Conservation (phyloP, 2,329 filamentous ascomycete species). For the Xylariales sp. region DNA sequence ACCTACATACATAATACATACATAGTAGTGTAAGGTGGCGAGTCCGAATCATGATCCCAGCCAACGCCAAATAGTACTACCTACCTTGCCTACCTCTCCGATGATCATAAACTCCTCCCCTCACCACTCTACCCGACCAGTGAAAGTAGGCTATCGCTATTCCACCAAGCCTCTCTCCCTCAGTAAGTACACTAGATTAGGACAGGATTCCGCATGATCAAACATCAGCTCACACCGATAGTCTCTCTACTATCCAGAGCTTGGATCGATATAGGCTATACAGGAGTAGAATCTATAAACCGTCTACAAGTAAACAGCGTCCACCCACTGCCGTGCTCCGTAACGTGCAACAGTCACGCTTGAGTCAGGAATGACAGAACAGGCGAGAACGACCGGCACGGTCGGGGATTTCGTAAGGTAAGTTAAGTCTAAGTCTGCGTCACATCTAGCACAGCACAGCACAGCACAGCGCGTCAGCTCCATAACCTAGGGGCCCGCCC, state of each 20-base stretch:
- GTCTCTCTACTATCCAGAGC: not conserved
- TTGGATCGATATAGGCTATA: not conserved
- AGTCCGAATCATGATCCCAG: constrained; percentile 37
- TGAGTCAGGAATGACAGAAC: constrained; percentile 14
- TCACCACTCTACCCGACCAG: constrained; percentile 20
- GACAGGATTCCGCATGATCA: constrained; percentile 8
- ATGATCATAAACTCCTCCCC: constrained; percentile 27
- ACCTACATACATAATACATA: no score
- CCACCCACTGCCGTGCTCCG: not conserved
- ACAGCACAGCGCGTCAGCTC: constrained; percentile 23
- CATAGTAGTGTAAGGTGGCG: constrained; percentile 5
- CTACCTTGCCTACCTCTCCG: not conserved
- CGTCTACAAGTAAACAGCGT: no score
- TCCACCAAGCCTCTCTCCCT: constrained; percentile 7
- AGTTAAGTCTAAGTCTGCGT: constrained; percentile 15
- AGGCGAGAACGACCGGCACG: not conserved
- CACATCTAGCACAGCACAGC: constrained; percentile 3
- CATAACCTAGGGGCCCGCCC: constrained; percentile 15
- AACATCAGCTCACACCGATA: constrained; percentile 30
- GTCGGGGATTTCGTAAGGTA: constrained; percentile 9
- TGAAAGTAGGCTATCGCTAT: constrained; percentile 5
- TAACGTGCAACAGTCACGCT: constrained; percentile 13
- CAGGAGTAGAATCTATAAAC: no score
- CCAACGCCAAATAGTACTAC: constrained; percentile 28
- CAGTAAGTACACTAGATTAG: not conserved